Conservation (phyloP, 306 rosid genomes). For the Calophaca sinica region DNA sequence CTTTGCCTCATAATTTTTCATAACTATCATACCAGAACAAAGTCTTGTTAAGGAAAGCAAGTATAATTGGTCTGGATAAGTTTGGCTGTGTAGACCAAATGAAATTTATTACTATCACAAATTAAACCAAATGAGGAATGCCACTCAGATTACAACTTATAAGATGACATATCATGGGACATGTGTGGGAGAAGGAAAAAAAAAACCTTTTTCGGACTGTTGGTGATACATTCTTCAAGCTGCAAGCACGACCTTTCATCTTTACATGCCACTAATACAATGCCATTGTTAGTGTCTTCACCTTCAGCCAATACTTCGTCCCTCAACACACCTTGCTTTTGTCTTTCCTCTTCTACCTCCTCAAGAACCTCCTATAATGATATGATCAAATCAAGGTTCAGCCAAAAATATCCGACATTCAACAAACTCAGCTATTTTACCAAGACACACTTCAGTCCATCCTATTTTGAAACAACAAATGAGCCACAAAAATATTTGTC, state of each 20-base stretch:
- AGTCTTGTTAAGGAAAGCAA: conserved; percentile 14
- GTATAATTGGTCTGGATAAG: conserved; percentile 7
- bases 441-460: conserved; percentile 34
- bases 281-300: conserved; percentile 63
- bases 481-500: conserved; percentile 18
- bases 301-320: conserved; percentile 64
- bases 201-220: conserved; percentile 70
- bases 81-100: background rate
- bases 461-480: conserved; percentile 33
- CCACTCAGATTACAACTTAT: conserved; percentile 23
- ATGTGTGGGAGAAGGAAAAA: background rate
- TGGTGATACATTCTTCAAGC: conserved; percentile 80
- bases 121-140: conserved; percentile 12
- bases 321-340: conserved; percentile 53
- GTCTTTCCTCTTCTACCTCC: conserved; percentile 90
- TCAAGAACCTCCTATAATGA: conserved; percentile 84
- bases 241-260: conserved; percentile 96
- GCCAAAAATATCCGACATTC: conserved; percentile 41
- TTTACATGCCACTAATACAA: conserved; percentile 92
- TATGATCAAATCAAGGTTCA: conserved; percentile 37
- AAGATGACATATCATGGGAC: conserved; percentile 2
- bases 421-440: conserved; percentile 30
- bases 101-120: conserved; percentile 6
- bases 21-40: background rate
- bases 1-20: conserved; percentile 6